Percentiles rank a stretch among this genome's conserved stretches.
Conservation (phyloP, 208 protist genomes). For the Strigomonas culicis region DNA sequence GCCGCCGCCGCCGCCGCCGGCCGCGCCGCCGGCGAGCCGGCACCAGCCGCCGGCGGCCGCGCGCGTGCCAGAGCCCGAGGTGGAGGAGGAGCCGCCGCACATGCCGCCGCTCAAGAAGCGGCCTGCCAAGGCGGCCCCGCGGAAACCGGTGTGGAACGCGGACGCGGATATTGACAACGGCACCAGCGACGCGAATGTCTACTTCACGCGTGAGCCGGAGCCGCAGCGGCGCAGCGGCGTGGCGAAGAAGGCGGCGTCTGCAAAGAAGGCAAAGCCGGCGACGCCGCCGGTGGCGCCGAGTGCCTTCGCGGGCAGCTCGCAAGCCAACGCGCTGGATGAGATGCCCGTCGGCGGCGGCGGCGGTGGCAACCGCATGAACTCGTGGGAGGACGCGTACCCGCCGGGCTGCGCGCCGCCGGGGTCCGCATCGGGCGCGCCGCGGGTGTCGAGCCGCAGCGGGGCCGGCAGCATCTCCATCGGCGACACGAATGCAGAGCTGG, state of each 20-base stretch:
- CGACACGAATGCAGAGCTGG: conserved; percentile 6
- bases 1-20: no score
- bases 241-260: conserved; percentile 1
- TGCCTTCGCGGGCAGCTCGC: background rate
- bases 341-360: conserved; percentile 33
- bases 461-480: background rate
- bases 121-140: background rate
- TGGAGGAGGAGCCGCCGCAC: no score
- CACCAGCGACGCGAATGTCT: no score
- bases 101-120: no score
- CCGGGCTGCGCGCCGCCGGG: conserved; percentile 24
- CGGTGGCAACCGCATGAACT: conserved; percentile 22
- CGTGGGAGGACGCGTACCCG: conserved; percentile 41
- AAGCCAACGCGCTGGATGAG: conserved; percentile 32
- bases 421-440: background rate
- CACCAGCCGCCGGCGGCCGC: no score
- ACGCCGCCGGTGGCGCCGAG: background rate
- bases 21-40: no score
- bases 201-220: no score
- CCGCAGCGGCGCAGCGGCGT: no score
- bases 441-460: background rate
- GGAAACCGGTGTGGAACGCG: background rate
- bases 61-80: no score
- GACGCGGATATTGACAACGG: no score
- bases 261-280: background rate